These are phyloP conservation scores for Bryopsis sp. DNA, from an alignment of 139 green algal species.

Conservation along the genomic window DNA sequence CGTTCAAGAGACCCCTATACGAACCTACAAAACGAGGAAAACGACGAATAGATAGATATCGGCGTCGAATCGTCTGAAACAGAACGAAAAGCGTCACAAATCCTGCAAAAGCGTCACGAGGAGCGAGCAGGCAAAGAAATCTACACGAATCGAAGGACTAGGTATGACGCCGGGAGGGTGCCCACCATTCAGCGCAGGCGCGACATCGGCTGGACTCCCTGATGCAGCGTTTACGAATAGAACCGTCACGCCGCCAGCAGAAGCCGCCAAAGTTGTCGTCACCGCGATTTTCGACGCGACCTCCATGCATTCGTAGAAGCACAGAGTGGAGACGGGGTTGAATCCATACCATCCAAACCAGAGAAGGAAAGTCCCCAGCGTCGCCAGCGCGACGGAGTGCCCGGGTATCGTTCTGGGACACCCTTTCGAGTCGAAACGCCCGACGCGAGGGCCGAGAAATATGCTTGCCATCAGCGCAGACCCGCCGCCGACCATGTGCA, in stretches of 20 bases:
- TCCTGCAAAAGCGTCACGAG: no score
- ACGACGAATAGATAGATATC: no score
- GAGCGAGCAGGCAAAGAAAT: no score
- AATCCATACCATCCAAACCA: conserved; percentile 82
- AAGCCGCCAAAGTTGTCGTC: conserved; percentile 58
- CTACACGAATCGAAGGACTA: no score
- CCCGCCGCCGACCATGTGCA: conserved; percentile 64
- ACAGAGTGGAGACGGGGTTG: conserved; percentile 52
- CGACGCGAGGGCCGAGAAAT: conserved; percentile 70
- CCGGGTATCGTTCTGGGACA: conserved; percentile 32
- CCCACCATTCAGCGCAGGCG: conserved; percentile 34
- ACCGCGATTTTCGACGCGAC: conserved; percentile 41
- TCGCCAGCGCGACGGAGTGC: conserved; percentile 37
- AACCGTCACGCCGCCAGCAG: conserved; percentile 39
- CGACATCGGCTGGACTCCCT: conserved; percentile 27
- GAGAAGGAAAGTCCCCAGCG: conserved; percentile 62
- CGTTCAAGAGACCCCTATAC: no score
- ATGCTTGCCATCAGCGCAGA: conserved; percentile 56
- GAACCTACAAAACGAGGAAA: no score
- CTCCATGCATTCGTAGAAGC: conserved; percentile 25
- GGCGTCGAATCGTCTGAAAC: no score
- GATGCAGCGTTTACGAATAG: conserved; percentile 35
- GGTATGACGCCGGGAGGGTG: no score
- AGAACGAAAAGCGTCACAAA: no score
- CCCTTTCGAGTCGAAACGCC: conserved; percentile 64